Evolutionary conservation across 106 monocot species (phyloP), one percentile per base, ranked within the genome.

Genomic region (Acorus gramineus): DNA sequence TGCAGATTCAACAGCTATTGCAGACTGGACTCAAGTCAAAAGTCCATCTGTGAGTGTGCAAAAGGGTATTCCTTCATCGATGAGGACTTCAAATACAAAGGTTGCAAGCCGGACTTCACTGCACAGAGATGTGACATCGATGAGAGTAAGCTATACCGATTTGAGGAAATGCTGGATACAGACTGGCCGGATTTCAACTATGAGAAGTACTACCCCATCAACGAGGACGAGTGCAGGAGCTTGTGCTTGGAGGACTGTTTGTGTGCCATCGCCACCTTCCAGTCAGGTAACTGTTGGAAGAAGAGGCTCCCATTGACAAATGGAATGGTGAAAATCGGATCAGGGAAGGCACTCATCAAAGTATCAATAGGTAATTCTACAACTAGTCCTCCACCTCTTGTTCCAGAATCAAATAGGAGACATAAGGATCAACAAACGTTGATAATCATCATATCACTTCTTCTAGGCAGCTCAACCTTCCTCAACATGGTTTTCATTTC

Each of bases 241-340:
- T n/a, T 4, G 8, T 76, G 76, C 64, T 57, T 65, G 14, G 12
- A 47, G 45, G 76, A 76, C 48, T 70, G 69, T 42, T 56, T 56
- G 14, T 76, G 76, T 47, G 56, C 12, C 0, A 63, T 48, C 7
- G 69, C 76, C 11, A 51, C 65, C n/a, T 64, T 13, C 47, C 49
- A 46, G 3, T 3, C 6, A 8, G 52, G 53, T 1, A 14, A 11
- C 3, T 77, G 77, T 49, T 60, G 47, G 53, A 77, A 71, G 71
- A 71, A 77, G 77, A 66, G 53, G 63, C 46, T 11, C 2, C 77
- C 77, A 3, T 14, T 77, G 11, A 59, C 65, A 4, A 60, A 71
- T 59, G 77, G 77, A 5, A 63, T 44, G 54, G 11, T 43, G 11
- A 42, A 49, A 3, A 10, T 42, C 44, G 46, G 44, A 2, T 4